Percentiles rank a stretch among this genome's conserved stretches.
These are phyloP conservation scores for Septoria petroselini DNA, from an alignment of 2,329 filamentous ascomycete species.

Conservation along the genomic window DNA sequence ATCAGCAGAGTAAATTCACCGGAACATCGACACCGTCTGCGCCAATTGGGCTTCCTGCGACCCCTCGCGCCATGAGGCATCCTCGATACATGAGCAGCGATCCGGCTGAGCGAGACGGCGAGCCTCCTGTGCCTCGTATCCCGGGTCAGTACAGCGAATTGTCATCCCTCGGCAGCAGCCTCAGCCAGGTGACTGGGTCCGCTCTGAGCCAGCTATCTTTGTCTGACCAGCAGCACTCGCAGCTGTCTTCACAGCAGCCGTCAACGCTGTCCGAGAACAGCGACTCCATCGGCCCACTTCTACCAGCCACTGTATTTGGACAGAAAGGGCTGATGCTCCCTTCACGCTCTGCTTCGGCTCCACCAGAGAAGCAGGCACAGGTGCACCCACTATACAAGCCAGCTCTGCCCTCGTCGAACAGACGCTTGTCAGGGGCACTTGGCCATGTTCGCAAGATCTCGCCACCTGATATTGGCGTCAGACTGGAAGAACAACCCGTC, in stretches of 20 bases:
- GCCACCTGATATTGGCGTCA: conserved; percentile 36
- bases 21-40: conserved; percentile 51
- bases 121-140: conserved; percentile 55
- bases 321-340: conserved; percentile 37
- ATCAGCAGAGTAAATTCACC: conserved; percentile 28
- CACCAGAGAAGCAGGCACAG: conserved; percentile 43
- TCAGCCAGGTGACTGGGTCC: conserved; percentile 32
- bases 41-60: conserved; percentile 78
- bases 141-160: conserved; percentile 49
- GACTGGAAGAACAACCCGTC: conserved; percentile 18
- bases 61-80: conserved; percentile 85
- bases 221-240: conserved; percentile 17
- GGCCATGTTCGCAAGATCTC: conserved; percentile 46
- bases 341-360: conserved; percentile 48
- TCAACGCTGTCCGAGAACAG: conserved; percentile 28
- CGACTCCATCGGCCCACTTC: conserved; percentile 47
- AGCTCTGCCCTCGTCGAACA: conserved; percentile 30
- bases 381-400: conserved; percentile 39
- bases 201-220: conserved; percentile 31
- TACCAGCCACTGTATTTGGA: conserved; percentile 49
- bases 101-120: conserved; percentile 47
- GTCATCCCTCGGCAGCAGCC: conserved; percentile 26
- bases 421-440: conserved; percentile 41
- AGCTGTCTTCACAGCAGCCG: conserved; percentile 40
- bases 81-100: conserved; percentile 64